Conservation (phyloP, 78 protist genomes). For the Acrasis kona region DNA sequence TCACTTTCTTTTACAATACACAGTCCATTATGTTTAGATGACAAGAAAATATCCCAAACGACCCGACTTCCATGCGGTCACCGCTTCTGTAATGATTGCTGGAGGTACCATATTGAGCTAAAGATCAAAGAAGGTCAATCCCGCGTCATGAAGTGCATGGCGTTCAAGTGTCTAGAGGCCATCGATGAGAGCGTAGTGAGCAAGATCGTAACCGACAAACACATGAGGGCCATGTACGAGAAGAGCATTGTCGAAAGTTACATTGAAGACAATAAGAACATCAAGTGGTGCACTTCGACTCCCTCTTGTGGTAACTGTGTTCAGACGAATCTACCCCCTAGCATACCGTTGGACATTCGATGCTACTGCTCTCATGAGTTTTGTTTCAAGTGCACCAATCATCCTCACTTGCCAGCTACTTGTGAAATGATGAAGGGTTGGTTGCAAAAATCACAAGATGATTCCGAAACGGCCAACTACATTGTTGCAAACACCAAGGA, state of each 20-base stretch:
- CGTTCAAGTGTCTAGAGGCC: not conserved
- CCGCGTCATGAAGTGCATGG: constrained; percentile 5
- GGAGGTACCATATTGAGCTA: constrained; percentile 1
- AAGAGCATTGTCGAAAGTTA: not conserved
- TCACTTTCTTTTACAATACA: too few relatives aligned
- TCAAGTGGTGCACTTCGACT: constrained; percentile 44
- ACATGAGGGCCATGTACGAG: constrained; percentile 8
- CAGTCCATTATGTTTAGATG: too few relatives aligned
- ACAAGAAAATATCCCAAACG: too few relatives aligned
- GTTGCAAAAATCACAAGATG: constrained; percentile 48
- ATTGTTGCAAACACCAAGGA: constrained; percentile 54
- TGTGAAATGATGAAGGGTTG: constrained; percentile 43
- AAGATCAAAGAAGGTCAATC: not conserved
- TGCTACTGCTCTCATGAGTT: constrained; percentile 33
- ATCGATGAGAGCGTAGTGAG: constrained; percentile 14
- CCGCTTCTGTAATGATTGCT: not conserved
- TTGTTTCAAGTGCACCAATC: constrained; percentile 51
- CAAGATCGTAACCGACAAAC: not conserved
- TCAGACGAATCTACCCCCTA: not conserved
- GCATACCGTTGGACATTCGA: not conserved
- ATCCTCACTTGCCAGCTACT: constrained; percentile 38
- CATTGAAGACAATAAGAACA: constrained; percentile 16
- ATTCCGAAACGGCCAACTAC: constrained; percentile 69
- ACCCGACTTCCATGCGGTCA: too few relatives aligned
- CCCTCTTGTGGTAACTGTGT: constrained; percentile 36